A percentile compares a stretch with the other conserved stretches of the same genome.
Conservation (phyloP, 306 rosid species). For the Cercis canadensis region DNA sequence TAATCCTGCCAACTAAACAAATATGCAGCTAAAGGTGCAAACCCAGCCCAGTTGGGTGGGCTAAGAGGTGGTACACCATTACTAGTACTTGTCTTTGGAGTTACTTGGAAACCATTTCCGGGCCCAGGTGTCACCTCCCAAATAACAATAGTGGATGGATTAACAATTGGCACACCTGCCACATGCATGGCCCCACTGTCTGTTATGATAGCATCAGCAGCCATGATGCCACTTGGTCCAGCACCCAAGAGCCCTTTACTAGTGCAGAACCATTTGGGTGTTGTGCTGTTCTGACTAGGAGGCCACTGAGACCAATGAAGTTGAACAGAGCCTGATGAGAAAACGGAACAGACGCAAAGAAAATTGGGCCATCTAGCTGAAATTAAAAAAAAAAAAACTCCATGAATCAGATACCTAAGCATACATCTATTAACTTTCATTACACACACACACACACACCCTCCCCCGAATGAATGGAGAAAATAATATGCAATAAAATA, state of each 20-base stretch:
- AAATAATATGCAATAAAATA: conserved; percentile 3
- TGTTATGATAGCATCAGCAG: conserved; percentile 97
- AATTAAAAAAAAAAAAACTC: conserved; percentile 42
- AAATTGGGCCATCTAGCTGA: conserved; percentile 99
- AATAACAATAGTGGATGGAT: conserved; percentile 97
- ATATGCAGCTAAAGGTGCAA: conserved; percentile 92
- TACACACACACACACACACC: no score
- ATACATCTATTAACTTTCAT: background rate
- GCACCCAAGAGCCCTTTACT: conserved; percentile 97
- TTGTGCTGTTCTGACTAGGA: conserved; percentile 68
- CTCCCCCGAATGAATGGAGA: background rate
- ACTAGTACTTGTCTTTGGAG: conserved; percentile 74
- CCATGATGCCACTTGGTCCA: conserved; percentile 99
- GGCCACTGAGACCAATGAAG: conserved; percentile 99
- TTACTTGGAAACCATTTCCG: conserved; percentile 88
- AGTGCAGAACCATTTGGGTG: conserved; percentile 90
- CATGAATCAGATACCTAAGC: conserved; percentile 39
- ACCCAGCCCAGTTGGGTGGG: conserved; percentile 87
- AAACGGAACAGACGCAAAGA: conserved; percentile 90
- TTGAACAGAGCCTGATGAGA: conserved; percentile 98
- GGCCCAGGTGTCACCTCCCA: conserved; percentile 99
- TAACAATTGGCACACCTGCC: conserved; percentile 98
- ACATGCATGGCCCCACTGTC: conserved; percentile 98
- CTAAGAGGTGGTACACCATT: conserved; percentile 75
- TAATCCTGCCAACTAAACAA: conserved; percentile 96